phyloP scores from a whole-genome alignment of 78 protist species.

The Thecamonas trahens region DNA sequence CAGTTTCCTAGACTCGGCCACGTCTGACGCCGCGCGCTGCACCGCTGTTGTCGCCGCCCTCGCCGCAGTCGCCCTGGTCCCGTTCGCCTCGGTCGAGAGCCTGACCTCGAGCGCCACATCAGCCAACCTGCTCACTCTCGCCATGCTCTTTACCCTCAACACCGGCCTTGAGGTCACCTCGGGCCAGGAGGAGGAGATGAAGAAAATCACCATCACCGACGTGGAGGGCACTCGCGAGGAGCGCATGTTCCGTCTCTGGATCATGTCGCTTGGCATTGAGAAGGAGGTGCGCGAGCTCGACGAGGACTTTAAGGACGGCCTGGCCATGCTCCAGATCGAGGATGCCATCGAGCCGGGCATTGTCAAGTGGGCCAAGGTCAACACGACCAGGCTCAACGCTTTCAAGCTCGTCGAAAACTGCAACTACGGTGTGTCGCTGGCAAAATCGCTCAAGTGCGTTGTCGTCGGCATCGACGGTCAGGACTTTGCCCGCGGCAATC shows the following conservation, averaged over 20 bases:
- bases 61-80: too few relatives aligned
- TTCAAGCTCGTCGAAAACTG: slow-evolving; percentile 74
- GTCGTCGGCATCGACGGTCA: slow-evolving; percentile 75
- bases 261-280: slow-evolving; percentile 56
- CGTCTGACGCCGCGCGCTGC: too few relatives aligned
- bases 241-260: slow-evolving; percentile 72
- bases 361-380: slow-evolving; percentile 42
- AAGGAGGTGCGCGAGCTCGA: slow-evolving; percentile 29
- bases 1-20: too few relatives aligned
- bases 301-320: slow-evolving; percentile 57
- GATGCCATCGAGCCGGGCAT: slow-evolving; percentile 57
- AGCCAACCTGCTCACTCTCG: slow-evolving; percentile 9
- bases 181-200: slow-evolving; percentile 10
- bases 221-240: slow-evolving; percentile 67
- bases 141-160: slow-evolving; percentile 35
- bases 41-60: too few relatives aligned
- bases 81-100: too few relatives aligned
- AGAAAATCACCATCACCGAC: slow-evolving; percentile 17
- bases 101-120: slow-evolving; percentile 23
- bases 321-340: slow-evolving; percentile 38
- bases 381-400: slow-evolving; percentile 26
- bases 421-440: slow-evolving; percentile 68
- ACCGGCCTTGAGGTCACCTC: slow-evolving; percentile 35
- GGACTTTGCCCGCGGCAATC: slow-evolving; percentile 74
- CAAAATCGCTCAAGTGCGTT: slow-evolving; percentile 33